phyloP scores from a whole-genome alignment of 1,284 basidiomycete genomes.

The Sanghuangporus sanghuang region DNA sequence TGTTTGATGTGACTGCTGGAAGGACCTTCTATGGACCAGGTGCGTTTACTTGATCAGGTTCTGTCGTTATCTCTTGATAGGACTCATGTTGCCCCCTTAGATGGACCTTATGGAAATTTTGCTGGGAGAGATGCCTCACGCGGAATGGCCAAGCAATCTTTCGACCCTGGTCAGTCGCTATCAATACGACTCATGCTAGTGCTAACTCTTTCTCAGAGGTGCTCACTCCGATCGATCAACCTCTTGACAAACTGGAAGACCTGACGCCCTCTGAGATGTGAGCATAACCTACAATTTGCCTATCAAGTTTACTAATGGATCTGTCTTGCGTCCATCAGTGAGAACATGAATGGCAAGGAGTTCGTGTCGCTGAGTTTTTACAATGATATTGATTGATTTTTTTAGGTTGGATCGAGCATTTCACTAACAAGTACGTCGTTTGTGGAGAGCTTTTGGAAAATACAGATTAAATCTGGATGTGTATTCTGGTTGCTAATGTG shows the following conservation, averaged over 20 bases:
- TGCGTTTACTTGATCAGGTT: conserved; percentile 33
- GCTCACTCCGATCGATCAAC: conserved; percentile 83
- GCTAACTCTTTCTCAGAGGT: conserved; percentile 54
- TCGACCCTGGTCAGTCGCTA: conserved; percentile 65
- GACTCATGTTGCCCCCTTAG: conserved; percentile 33
- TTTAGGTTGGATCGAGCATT: conserved; percentile 85
- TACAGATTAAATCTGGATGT: conserved; percentile 5
- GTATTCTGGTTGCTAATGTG: background rate
- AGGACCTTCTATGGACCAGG: conserved; percentile 91
- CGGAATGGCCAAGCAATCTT: conserved; percentile 97
- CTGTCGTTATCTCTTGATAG: background rate
- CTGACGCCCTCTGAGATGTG: conserved; percentile 80
- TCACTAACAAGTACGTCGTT: conserved; percentile 81
- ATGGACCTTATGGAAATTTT: conserved; percentile 96
- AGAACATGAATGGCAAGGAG: conserved; percentile 77
- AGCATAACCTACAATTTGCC: conserved; percentile 30
- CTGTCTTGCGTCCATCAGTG: conserved; percentile 39
- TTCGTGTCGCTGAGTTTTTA: background rate
- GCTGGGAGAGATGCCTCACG: conserved; percentile 90
- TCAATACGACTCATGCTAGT: background rate
- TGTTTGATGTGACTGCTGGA: conserved; percentile 89
- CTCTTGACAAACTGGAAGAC: conserved; percentile 79
- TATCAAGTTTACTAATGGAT: background rate
- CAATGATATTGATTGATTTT: background rate
- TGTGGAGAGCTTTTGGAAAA: conserved; percentile 84